These are phyloP conservation scores for Mesotaenium endlicherianum DNA, from an alignment of 139 green algal genomes.

Conservation along the genomic window DNA sequence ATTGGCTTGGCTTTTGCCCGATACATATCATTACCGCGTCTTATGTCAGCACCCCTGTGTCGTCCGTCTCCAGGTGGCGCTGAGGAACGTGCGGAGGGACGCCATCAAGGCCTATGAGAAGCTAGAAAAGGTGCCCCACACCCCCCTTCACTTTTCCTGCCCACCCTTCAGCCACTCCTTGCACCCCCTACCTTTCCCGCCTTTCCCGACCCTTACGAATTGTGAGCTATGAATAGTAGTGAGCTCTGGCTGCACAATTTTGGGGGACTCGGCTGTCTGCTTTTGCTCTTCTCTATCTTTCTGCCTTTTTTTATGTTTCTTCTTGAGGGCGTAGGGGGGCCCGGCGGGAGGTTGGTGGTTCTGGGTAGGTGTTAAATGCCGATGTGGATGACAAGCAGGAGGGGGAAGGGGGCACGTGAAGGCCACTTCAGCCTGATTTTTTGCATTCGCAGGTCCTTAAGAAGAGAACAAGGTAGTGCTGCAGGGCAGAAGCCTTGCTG, in stretches of 20 bases:
- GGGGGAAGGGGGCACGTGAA: too few relatives aligned
- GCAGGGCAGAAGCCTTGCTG: too few relatives aligned
- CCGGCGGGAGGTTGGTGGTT: too few relatives aligned
- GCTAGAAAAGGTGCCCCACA: conserved; percentile 63
- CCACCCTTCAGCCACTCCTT: not conserved
- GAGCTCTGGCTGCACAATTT: not conserved
- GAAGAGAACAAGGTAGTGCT: too few relatives aligned
- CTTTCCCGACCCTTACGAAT: not conserved
- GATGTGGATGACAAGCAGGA: too few relatives aligned
- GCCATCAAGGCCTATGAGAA: conserved; percentile 79
- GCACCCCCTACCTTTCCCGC: not conserved
- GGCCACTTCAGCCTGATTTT: too few relatives aligned
- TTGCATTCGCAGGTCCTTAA: too few relatives aligned
- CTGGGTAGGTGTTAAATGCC: too few relatives aligned
- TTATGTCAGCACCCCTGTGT: not conserved
- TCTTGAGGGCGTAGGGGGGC: too few relatives aligned
- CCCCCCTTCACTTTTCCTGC: not conserved
- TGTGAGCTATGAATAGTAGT: not conserved
- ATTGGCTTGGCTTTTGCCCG: too few relatives aligned
- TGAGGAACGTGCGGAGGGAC: conserved; percentile 87
- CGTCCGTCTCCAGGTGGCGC: conserved; percentile 40
- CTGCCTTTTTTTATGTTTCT: not conserved
- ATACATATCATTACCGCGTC: too few relatives aligned
- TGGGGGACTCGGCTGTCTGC: not conserved
- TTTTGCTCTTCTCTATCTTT: not conserved